Percentiles rank a stretch among this genome's conserved stretches.
Conservation (phyloP, 2,329 filamentous ascomycete genomes). For the Harringtonia aguacate region DNA sequence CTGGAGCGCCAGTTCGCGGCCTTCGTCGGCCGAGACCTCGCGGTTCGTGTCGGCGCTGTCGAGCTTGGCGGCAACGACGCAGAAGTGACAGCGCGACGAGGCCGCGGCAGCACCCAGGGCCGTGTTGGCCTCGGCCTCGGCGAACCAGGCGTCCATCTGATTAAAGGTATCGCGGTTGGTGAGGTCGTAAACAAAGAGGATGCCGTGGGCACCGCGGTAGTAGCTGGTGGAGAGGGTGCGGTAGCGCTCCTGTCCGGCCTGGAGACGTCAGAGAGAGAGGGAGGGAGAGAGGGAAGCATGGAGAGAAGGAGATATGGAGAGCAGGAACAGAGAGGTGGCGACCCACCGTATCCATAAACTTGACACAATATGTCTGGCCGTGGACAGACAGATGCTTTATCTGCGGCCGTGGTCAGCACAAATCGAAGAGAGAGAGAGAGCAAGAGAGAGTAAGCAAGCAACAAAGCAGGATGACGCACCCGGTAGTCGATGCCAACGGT, state of each 20-base stretch:
- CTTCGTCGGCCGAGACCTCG: slow-evolving; percentile 36
- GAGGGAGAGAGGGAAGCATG: background rate
- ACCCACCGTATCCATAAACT: slow-evolving; percentile 40
- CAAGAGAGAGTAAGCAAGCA: background rate
- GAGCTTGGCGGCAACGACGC: slow-evolving; percentile 36
- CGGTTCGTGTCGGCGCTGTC: slow-evolving; percentile 32
- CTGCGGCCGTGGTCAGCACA: slow-evolving; percentile 16
- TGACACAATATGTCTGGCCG: slow-evolving; percentile 39
- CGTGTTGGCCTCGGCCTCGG: slow-evolving; percentile 40
- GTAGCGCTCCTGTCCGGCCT: slow-evolving; percentile 37
- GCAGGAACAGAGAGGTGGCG: background rate
- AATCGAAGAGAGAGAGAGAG: background rate
- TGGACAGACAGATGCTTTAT: slow-evolving; percentile 41
- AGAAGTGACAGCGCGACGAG: slow-evolving; percentile 6
- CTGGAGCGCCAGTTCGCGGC: slow-evolving; percentile 31
- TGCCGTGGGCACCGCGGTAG: slow-evolving; percentile 38
- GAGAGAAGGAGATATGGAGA: no score
- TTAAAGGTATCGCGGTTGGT: slow-evolving; percentile 37
- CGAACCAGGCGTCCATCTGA: slow-evolving; percentile 42
- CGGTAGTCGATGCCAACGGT: slow-evolving; percentile 49
- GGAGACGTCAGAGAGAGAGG: background rate
- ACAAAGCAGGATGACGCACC: slow-evolving; percentile 21
- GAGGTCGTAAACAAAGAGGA: slow-evolving; percentile 39
- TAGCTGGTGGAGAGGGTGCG: slow-evolving; percentile 39
- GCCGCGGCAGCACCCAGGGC: slow-evolving; percentile 18